Percentiles rank a stretch among this genome's conserved stretches.
phyloP scores from a whole-genome alignment of 495 filamentous ascomycete genomes.

The Lepraria neglecta region DNA sequence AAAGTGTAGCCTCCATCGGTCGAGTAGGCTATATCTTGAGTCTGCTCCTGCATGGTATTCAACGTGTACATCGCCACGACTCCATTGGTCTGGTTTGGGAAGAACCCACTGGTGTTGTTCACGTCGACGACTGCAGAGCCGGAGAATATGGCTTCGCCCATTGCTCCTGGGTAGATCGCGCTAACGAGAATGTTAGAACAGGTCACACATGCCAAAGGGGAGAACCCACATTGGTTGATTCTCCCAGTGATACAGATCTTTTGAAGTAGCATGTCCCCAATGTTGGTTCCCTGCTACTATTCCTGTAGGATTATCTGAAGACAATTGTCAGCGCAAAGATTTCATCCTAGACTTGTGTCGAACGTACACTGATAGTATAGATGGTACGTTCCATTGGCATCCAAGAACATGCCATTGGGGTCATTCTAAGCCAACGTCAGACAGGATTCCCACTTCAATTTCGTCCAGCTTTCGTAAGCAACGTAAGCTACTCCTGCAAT shows the following conservation, averaged over 20 bases:
- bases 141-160: constrained; percentile 47
- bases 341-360: background rate
- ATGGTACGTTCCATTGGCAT: constrained; percentile 45
- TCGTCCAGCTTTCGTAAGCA: background rate
- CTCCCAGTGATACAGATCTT: constrained; percentile 47
- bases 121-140: constrained; percentile 48
- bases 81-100: constrained; percentile 42
- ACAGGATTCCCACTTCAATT: background rate
- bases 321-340: constrained; percentile 1
- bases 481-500: background rate
- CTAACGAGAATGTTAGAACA: background rate
- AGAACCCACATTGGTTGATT: constrained; percentile 40
- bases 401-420: constrained; percentile 51
- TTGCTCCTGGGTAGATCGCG: constrained; percentile 43
- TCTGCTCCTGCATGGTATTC: constrained; percentile 39
- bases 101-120: constrained; percentile 54
- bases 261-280: constrained; percentile 49
- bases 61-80: constrained; percentile 54
- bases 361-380: constrained; percentile 47
- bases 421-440: constrained; percentile 39
- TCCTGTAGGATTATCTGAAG: constrained; percentile 41
- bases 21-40: constrained; percentile 53
- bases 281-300: constrained; percentile 47
- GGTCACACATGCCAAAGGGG: too few species aligned
- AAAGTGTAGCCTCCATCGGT: constrained; percentile 49